Evolutionary conservation across 306 rosid species (phyloP).

Genomic region (peach (Prunus persica)): DNA sequence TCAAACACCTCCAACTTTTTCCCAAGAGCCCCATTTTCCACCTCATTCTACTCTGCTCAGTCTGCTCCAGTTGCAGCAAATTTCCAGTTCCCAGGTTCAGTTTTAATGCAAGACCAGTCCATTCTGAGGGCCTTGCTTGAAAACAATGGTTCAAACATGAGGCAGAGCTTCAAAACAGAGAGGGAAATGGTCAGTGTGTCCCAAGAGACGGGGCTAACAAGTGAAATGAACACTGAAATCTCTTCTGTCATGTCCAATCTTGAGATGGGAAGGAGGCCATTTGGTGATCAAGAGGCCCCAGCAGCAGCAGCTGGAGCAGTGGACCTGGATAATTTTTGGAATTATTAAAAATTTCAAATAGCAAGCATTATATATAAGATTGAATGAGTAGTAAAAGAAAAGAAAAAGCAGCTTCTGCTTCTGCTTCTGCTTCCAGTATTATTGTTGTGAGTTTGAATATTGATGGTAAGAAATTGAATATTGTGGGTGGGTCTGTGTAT

Average conservation of each 20-base stretch:
- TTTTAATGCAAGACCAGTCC: constrained; percentile 47
- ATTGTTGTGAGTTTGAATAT: constrained; percentile 12
- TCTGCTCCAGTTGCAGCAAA: constrained; percentile 13
- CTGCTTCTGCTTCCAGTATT: constrained; percentile 4
- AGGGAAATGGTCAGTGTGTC: constrained; percentile 50
- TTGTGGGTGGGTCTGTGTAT: constrained; percentile 24
- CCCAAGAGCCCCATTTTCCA: constrained; percentile 40
- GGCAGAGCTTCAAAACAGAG: constrained; percentile 56
- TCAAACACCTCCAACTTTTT: constrained; percentile 29
- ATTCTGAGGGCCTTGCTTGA: constrained; percentile 53
- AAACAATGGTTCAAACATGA: constrained; percentile 46
- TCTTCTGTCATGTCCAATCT: constrained; percentile 57
- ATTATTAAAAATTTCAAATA: constrained; percentile 31
- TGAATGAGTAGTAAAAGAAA: background rate
- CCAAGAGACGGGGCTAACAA: constrained; percentile 54
- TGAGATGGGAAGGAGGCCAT: constrained; percentile 45
- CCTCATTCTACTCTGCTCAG: constrained; percentile 35
- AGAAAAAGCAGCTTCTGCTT: background rate
- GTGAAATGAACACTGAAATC: constrained; percentile 61
- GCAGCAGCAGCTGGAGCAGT: constrained; percentile 34
- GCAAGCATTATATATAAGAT: background rate
- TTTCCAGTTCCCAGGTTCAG: constrained; percentile 37
- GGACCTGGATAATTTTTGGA: constrained; percentile 55
- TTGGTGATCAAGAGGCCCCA: constrained; percentile 45
- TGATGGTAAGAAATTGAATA: background rate